phyloP scores from a whole-genome alignment of 768 basidiomycete genomes.

The Naganishia vishniacii region DNA sequence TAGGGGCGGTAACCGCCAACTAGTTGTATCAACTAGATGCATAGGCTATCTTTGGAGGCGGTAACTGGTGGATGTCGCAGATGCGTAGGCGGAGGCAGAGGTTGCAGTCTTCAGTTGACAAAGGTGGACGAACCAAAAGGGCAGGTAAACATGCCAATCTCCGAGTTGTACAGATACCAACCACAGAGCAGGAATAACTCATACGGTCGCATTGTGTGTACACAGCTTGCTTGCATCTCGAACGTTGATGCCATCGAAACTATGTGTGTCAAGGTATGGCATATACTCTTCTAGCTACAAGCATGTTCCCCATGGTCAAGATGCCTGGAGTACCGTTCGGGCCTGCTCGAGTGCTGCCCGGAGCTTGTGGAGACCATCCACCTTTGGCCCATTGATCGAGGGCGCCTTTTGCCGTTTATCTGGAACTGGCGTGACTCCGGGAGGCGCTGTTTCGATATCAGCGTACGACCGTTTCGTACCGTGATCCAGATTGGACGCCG shows the following conservation, averaged over 20 bases:
- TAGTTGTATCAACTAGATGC: neutral
- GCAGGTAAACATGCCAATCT: neutral
- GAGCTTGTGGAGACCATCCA: neutral
- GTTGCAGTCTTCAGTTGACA: no score
- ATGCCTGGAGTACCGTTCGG: neutral
- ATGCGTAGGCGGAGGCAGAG: no score
- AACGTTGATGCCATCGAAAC: no score
- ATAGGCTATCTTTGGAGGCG: neutral
- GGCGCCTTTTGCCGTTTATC: constrained; percentile 5
- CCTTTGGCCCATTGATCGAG: neutral
- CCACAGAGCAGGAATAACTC: no score
- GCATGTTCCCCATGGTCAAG: no score
- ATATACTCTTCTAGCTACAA: neutral
- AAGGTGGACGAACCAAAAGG: neutral
- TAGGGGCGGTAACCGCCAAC: neutral
- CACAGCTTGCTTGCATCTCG: no score
- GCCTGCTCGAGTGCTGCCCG: neutral
- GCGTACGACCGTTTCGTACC: constrained; percentile 9
- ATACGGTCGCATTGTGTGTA: no score
- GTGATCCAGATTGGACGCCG: neutral
- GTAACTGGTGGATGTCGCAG: neutral
- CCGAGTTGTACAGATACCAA: no score
- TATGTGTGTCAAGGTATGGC: no score
- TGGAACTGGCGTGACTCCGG: neutral
- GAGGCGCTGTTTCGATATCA: neutral